Percentiles rank a stretch among this genome's conserved stretches.
These are phyloP conservation scores for Pisolithus tinctorius DNA, from an alignment of 768 basidiomycete genomes.

Conservation along the genomic window DNA sequence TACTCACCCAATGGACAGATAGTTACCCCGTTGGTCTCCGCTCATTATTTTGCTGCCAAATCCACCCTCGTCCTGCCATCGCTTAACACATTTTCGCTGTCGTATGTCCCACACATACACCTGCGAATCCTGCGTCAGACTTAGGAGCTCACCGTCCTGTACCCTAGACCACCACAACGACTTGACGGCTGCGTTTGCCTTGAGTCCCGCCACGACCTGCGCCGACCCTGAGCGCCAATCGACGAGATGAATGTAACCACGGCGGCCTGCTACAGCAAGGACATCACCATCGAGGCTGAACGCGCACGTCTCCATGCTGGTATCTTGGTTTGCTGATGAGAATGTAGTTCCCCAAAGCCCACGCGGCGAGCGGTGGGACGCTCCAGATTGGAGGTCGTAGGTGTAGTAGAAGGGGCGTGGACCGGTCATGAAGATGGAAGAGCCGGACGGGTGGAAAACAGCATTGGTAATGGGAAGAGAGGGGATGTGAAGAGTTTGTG, in stretches of 20 bases:
- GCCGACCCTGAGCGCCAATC: slow-evolving; percentile 87
- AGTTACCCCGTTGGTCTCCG: slow-evolving; percentile 42
- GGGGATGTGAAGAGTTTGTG: slow-evolving; percentile 88
- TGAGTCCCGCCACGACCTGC: slow-evolving; percentile 80
- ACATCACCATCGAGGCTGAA: slow-evolving; percentile 61
- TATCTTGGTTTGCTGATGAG: slow-evolving; percentile 33
- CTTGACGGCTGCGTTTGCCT: slow-evolving; percentile 62
- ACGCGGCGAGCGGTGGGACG: slow-evolving; percentile 53
- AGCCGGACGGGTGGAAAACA: slow-evolving; percentile 84
- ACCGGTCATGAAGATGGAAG: slow-evolving; percentile 77
- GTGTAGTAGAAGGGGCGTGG: slow-evolving; percentile 89
- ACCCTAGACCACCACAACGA: slow-evolving; percentile 68
- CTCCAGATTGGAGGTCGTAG: slow-evolving; percentile 82
- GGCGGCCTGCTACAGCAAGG: slow-evolving; percentile 63
- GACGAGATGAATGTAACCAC: slow-evolving; percentile 82
- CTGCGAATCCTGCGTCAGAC: slow-evolving; percentile 69
- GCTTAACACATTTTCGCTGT: slow-evolving; percentile 63
- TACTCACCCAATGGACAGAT: slow-evolving; percentile 69
- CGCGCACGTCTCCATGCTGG: slow-evolving; percentile 58
- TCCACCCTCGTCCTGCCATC: slow-evolving; percentile 87
- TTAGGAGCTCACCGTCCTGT: slow-evolving; percentile 45
- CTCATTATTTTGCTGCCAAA: slow-evolving; percentile 55
- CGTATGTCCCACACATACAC: slow-evolving; percentile 93
- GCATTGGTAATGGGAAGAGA: slow-evolving; percentile 74
- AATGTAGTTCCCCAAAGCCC: slow-evolving; percentile 80